phyloP scores from a whole-genome alignment of 805 yeast species.

The Komagataella kurtzmanii region DNA sequence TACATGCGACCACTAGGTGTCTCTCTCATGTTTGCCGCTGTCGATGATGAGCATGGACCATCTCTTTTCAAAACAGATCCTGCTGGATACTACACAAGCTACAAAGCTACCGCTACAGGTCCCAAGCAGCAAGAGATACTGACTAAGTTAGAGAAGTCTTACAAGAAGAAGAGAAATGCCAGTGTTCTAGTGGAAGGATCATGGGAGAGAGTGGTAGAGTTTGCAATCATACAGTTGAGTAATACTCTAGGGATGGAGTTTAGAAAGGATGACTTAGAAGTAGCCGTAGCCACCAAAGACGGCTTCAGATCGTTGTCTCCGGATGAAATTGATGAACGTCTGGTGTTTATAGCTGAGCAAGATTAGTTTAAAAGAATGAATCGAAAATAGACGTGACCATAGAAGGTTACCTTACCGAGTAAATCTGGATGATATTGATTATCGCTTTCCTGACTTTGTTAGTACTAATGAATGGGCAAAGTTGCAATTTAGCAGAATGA shows the following conservation, averaged over 20 bases:
- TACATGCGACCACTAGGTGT: constrained; percentile 98
- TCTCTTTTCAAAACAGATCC: constrained; percentile 89
- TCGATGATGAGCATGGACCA: constrained; percentile 87
- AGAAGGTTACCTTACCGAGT: background rate
- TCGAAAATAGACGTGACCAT: background rate
- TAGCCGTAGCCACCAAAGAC: constrained; percentile 69
- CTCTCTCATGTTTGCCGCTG: constrained; percentile 74
- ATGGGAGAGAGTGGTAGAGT: constrained; percentile 83
- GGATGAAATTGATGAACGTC: constrained; percentile 89
- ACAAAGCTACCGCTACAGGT: constrained; percentile 88
- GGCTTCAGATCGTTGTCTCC: constrained; percentile 63
- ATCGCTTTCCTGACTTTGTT: too few species aligned
- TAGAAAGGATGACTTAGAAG: constrained; percentile 84
- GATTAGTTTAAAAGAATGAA: constrained; percentile 29
- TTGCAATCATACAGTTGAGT: constrained; percentile 76
- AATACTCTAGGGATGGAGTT: constrained; percentile 86
- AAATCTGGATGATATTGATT: too few species aligned
- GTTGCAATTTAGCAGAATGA: background rate
- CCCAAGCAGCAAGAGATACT: constrained; percentile 95
- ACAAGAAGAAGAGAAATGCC: constrained; percentile 40
- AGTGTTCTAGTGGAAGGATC: constrained; percentile 59
- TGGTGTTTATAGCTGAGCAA: constrained; percentile 91
- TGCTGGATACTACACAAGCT: constrained; percentile 89
- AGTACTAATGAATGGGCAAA: background rate
- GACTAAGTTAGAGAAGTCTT: constrained; percentile 80